These are phyloP conservation scores for Ogataea sp. DNA, from an alignment of 805 yeast species.

Conservation along the genomic window DNA sequence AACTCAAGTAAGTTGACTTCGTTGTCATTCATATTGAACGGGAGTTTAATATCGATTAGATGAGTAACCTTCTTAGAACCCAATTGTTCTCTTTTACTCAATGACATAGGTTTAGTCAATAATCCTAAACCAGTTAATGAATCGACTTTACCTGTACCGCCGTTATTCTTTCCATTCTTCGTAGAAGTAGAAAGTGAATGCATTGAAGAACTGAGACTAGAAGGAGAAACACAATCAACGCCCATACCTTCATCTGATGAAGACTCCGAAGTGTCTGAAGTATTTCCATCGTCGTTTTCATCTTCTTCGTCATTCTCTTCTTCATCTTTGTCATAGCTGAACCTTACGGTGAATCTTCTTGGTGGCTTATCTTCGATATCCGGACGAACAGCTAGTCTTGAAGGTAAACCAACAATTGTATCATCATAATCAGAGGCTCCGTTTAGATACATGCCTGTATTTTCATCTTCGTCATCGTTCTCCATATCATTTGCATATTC, in stretches of 20 bases:
- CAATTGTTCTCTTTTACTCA: constrained; percentile 9
- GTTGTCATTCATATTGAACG: constrained; percentile 7
- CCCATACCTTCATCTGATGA: background rate
- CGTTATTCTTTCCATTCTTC: too few relatives aligned
- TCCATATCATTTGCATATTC: constrained; percentile 3
- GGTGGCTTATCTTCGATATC: constrained; percentile 25
- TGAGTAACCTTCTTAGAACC: background rate
- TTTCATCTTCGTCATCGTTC: constrained; percentile 9
- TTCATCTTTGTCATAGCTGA: constrained; percentile 11
- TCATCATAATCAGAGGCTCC: constrained; percentile 1
- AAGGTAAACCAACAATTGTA: constrained; percentile 7
- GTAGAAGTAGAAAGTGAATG: too few relatives aligned
- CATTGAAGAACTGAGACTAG: too few relatives aligned
- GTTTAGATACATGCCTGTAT: too few relatives aligned
- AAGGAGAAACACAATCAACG: background rate
- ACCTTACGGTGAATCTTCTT: constrained; percentile 19
- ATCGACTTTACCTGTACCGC: constrained; percentile 7
- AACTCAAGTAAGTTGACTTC: constrained; percentile 25
- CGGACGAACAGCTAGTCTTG: constrained; percentile 16
- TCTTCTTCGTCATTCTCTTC: constrained; percentile 8
- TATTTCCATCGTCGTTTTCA: constrained; percentile 5
- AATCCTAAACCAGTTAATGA: constrained; percentile 11
- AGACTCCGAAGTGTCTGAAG: background rate
- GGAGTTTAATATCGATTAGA: constrained; percentile 11
- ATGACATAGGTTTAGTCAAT: constrained; percentile 1